Conservation (phyloP, 371 early-diverging fungal genomes). For the Zopfochytrium polystomum region DNA sequence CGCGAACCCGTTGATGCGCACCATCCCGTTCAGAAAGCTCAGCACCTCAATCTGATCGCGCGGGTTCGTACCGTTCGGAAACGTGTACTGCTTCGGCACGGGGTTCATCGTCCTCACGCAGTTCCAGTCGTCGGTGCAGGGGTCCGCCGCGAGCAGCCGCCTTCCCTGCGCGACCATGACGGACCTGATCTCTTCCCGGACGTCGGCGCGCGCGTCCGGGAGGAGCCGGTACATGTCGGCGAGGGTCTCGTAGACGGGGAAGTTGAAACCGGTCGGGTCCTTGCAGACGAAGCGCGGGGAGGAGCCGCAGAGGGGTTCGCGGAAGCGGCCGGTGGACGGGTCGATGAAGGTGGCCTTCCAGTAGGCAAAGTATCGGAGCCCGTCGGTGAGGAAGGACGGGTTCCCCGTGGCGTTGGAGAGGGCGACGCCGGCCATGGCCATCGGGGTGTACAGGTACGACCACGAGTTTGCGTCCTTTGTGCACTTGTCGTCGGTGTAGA, state of each 20-base stretch:
- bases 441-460: conserved; percentile 30
- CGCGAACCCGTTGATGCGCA: conserved; percentile 3
- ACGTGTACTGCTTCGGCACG: no score
- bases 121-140: conserved; percentile 22
- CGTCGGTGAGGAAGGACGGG: conserved; percentile 25
- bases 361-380: conserved; percentile 9
- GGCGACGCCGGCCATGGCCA: conserved; percentile 28
- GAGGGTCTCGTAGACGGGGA: no score
- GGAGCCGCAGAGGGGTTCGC: conserved; percentile 25
- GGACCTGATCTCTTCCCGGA: conserved; percentile 20
- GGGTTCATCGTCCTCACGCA: conserved; percentile 9
- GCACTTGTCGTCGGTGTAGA: neutral
- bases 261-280: conserved; percentile 16
- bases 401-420: conserved; percentile 34
- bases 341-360: conserved; percentile 16
- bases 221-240: conserved; percentile 19
- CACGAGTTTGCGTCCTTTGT: conserved; percentile 6
- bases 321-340: conserved; percentile 10
- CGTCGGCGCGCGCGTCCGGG: conserved; percentile 12
- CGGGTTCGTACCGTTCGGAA: no score
- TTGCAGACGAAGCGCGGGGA: conserved; percentile 14
- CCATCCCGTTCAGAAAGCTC: conserved; percentile 6
- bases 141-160: conserved; percentile 5
- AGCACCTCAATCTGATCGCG: conserved; percentile 19
- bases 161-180: conserved; percentile 19